These are phyloP conservation scores for Rhizophagus prolifer DNA, from an alignment of 192 early-diverging fungal genomes.

Conservation along the genomic window DNA sequence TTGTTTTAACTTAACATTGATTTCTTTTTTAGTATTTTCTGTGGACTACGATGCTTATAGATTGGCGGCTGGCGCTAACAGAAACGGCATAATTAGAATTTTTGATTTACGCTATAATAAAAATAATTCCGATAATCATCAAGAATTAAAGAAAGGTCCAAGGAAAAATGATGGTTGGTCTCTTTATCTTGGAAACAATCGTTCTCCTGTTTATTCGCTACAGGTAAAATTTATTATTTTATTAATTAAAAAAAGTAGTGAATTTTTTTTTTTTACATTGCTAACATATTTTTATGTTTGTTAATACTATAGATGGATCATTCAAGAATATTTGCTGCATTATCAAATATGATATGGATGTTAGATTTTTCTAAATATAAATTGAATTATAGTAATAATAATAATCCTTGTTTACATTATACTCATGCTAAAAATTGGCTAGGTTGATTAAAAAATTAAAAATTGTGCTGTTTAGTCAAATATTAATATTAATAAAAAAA, in stretches of 20 bases:
- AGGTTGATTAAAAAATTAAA: neutral
- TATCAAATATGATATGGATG: conserved; percentile 6
- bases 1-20: neutral
- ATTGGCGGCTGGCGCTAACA: neutral
- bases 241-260: neutral
- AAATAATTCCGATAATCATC: neutral
- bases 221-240: neutral
- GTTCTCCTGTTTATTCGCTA: conserved; percentile 14
- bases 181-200: conserved; percentile 6
- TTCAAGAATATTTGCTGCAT: conserved; percentile 8
- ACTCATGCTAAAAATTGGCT: neutral
- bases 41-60: conserved; percentile 14
- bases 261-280: neutral
- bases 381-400: neutral
- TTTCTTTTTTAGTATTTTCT: neutral
- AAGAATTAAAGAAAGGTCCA: neutral
- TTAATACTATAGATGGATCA: conserved; percentile 10
- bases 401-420: neutral
- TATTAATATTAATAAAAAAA: neutral
- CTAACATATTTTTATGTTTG: neutral
- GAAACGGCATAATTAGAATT: conserved; percentile 2
- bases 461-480: too few species aligned
- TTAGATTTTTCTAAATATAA: neutral
- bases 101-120: conserved; percentile 1
- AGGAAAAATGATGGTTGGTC: conserved; percentile 11